Evolutionary conservation across 23 red algal genomes (phyloP).

Genomic region (Cyanidioschyzon merolae): DNA sequence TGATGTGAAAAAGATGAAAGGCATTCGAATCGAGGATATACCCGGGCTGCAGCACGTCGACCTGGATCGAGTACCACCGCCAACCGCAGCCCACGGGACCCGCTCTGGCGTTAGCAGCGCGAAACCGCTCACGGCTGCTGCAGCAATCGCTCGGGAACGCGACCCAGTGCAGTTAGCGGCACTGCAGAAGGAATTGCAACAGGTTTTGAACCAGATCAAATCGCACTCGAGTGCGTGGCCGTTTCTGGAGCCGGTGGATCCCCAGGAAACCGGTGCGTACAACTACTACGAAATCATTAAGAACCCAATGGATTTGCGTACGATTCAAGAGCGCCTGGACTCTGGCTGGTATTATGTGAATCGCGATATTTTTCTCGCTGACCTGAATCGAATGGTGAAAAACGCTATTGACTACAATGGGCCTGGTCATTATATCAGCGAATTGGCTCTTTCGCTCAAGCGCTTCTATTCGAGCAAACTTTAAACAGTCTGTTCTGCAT

Average conservation of each 20-base stretch:
- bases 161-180: conserved; percentile 53
- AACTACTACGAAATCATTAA: conserved; percentile 99
- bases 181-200: conserved; percentile 80
- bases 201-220: conserved; percentile 81
- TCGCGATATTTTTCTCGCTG: conserved; percentile 92
- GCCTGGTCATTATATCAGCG: conserved; percentile 80
- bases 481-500: no score
- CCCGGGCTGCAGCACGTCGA: conserved; percentile 71
- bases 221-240: conserved; percentile 86
- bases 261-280: conserved; percentile 81
- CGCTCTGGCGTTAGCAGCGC: conserved; percentile 25
- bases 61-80: conserved; percentile 41
- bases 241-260: conserved; percentile 93
- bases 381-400: conserved; percentile 89
- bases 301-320: conserved; percentile 92
- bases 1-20: conserved; percentile 48
- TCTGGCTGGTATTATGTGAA: conserved; percentile 89
- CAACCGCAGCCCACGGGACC: conserved; percentile 24
- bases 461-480: conserved; percentile 24
- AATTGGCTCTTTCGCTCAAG: conserved; percentile 40
- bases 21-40: conserved; percentile 73
- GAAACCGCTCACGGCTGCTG: conserved; percentile 10
- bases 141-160: conserved; percentile 33
- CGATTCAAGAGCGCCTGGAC: conserved; percentile 82
- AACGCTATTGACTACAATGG: conserved; percentile 93